Evolutionary conservation across 805 yeast genomes (phyloP), one percentile per base, ranked within the genome.

Genomic region (Saccharomycopsis javanensis): DNA sequence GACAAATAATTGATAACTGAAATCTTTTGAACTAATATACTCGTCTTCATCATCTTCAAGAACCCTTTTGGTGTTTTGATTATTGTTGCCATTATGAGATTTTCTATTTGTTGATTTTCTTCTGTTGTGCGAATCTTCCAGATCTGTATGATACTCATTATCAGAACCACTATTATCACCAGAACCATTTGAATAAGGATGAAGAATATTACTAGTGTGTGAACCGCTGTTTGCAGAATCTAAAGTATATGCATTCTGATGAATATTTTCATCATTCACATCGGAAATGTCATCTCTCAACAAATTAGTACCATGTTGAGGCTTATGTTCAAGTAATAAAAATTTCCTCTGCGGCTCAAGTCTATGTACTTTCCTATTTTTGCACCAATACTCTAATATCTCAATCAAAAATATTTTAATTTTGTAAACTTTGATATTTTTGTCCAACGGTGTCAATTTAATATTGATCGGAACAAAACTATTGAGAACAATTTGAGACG

Each of bases 301-400:
- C 52, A 80, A 70, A 56, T 81, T 79, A 42, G 66, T 65, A 11
- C 78, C 79, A 55, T 72, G 72, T 35, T 71, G 65, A 2, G 96
- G 89, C 65, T 81, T 82, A 66, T 87, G 91, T 67, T 94, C 99
- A 50, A 89, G 74, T 42, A 94, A 69, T 51, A 92, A 70, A 64
- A 79, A 88, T 71, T 91, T 91, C 66, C 83, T 85, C 1, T 86
- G 76, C 0, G 99, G 97, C 71, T 94, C 98, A 69, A 89, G 81
- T 56, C 98, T 76, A 69, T 94, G 98, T 13, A 92, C 96, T 67
- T 85, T 86, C 66, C 87, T 86, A 67, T 86, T 80, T 45, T 81
- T 80, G 71, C 97, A 88, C 70, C 80, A 94, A 68, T 94, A 95
- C 68, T 92, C 98, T 69, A 87, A 72, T 64, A 88, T 89, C 67